Evolutionary conservation across 164 flowering plant species (phyloP).

Genomic region (Litsea cubeba): DNA sequence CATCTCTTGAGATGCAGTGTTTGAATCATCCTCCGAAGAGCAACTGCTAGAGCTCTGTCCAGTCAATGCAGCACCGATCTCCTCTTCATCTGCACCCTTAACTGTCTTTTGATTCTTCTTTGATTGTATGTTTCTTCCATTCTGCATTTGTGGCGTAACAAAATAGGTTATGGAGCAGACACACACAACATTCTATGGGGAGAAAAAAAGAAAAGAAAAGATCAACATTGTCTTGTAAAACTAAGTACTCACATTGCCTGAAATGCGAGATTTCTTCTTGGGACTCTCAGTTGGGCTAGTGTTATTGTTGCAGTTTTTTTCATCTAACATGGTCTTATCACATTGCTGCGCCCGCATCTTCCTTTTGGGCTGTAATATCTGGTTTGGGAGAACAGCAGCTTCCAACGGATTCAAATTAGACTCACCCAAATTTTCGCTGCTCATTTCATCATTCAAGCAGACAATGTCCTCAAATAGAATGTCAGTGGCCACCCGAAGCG

Average conservation of each 20-base stretch:
- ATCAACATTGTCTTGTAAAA: neutral
- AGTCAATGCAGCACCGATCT: constrained; percentile 18
- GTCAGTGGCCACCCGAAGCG: constrained; percentile 10
- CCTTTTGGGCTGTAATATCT: constrained; percentile 16
- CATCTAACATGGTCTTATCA: constrained; percentile 8
- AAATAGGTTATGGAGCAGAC: neutral
- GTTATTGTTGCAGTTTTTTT: constrained; percentile 8
- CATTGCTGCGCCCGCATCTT: constrained; percentile 13
- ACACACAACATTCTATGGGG: too few species aligned
- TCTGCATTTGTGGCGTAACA: constrained; percentile 22
- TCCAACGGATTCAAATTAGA: constrained; percentile 14
- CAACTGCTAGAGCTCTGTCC: constrained; percentile 43
- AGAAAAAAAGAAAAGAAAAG: neutral
- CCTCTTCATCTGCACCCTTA: constrained; percentile 28
- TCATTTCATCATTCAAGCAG: constrained; percentile 29
- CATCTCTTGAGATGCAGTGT: constrained; percentile 40
- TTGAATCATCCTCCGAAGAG: constrained; percentile 65
- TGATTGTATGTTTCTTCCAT: constrained; percentile 38
- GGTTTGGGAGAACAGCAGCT: constrained; percentile 11
- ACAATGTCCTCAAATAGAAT: constrained; percentile 25
- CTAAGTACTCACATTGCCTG: constrained; percentile 40
- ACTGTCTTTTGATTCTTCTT: constrained; percentile 41
- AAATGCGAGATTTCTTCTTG: constrained; percentile 43
- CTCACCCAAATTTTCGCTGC: constrained; percentile 20
- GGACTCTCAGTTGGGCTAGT: constrained; percentile 19